A percentile compares a stretch with the other conserved stretches of the same genome.
These are phyloP conservation scores for Metschnikowia baotianmanensis DNA, from an alignment of 805 yeast species.

Conservation along the genomic window DNA sequence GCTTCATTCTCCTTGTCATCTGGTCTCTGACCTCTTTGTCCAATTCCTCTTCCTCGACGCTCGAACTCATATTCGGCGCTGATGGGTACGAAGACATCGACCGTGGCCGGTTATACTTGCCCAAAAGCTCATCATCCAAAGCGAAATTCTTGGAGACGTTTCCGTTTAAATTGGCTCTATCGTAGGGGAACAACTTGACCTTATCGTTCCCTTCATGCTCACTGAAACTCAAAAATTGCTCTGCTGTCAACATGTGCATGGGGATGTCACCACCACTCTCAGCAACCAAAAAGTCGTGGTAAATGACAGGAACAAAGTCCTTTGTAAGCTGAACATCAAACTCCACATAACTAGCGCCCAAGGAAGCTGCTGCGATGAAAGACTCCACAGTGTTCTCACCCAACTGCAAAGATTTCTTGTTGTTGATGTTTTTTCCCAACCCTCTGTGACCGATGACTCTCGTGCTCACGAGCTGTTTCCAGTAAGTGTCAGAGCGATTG, in stretches of 20 bases:
- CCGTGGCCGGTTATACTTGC: slow-evolving; percentile 35
- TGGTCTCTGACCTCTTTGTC: slow-evolving; percentile 40
- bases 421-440: slow-evolving; percentile 78
- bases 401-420: slow-evolving; percentile 75
- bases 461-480: slow-evolving; percentile 86
- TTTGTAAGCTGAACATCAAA: slow-evolving; percentile 95
- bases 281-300: slow-evolving; percentile 91
- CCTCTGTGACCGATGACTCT: slow-evolving; percentile 97
- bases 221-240: slow-evolving; percentile 72
- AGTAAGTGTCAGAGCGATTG: slow-evolving; percentile 73
- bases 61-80: slow-evolving; percentile 27
- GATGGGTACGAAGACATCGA: slow-evolving; percentile 39
- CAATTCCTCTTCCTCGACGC: slow-evolving; percentile 30
- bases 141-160: slow-evolving; percentile 24
- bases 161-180: slow-evolving; percentile 13
- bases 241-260: slow-evolving; percentile 87
- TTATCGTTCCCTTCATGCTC: slow-evolving; percentile 21
- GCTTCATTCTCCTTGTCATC: slow-evolving; percentile 64
- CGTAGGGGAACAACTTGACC: slow-evolving; percentile 11
- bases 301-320: slow-evolving; percentile 87
- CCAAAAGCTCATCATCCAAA: slow-evolving; percentile 36
- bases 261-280: slow-evolving; percentile 96
- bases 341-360: slow-evolving; percentile 96
- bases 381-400: slow-evolving; percentile 96
- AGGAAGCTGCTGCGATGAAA: slow-evolving; percentile 91